Conservation (phyloP, 768 basidiomycete genomes). For the Suillus decipiens region DNA sequence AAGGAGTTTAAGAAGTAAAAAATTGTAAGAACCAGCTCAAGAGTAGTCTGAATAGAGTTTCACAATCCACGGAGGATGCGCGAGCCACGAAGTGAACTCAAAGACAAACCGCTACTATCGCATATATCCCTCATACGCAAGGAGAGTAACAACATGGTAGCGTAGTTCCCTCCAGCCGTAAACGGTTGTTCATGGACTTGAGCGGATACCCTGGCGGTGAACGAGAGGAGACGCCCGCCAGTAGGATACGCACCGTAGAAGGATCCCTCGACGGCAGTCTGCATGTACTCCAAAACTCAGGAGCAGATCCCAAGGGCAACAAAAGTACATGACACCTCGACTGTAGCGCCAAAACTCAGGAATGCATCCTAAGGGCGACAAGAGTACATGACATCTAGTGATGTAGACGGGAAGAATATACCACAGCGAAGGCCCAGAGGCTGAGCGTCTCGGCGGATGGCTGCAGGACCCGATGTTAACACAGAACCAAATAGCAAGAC, state of each 20-base stretch:
- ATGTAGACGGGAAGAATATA: neutral
- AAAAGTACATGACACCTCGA: neutral
- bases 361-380: too few species aligned
- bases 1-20: slow-evolving; percentile 10
- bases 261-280: neutral
- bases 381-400: neutral
- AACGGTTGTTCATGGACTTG: too few species aligned
- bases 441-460: neutral
- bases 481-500: neutral
- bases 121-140: slow-evolving; percentile 23
- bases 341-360: neutral
- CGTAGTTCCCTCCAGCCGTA: neutral
- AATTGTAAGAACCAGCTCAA: slow-evolving; percentile 16
- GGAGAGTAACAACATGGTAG: slow-evolving; percentile 2
- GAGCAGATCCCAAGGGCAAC: neutral
- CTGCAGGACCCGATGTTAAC: too few species aligned
- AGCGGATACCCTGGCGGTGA: too few species aligned
- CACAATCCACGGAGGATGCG: slow-evolving; percentile 18
- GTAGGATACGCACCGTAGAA: neutral
- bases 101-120: slow-evolving; percentile 19
- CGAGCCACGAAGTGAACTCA: slow-evolving; percentile 33
- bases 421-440: neutral
- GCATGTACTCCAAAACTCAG: neutral
- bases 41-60: slow-evolving; percentile 37
- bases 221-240: neutral